Evolutionary conservation across 768 basidiomycete genomes (phyloP).

Genomic region (Boletus edulis): DNA sequence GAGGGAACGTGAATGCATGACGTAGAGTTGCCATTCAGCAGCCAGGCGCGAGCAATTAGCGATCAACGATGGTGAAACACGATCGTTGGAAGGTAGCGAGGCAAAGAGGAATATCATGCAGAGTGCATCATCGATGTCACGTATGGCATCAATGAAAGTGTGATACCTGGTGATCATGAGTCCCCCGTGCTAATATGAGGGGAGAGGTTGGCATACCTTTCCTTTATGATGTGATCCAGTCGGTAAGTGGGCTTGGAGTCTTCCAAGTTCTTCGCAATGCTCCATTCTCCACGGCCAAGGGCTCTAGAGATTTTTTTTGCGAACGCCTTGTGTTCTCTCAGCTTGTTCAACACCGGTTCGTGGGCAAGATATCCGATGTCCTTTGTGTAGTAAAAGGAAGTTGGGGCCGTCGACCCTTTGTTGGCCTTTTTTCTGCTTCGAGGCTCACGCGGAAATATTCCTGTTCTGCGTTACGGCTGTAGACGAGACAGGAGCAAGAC

Average conservation of each 20-base stretch:
- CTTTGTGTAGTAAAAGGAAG: conserved; percentile 97
- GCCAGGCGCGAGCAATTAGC: conserved; percentile 89
- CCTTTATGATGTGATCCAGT: conserved; percentile 96
- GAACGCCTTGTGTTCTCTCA: conserved; percentile 97
- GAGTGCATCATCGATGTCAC: conserved; percentile 96
- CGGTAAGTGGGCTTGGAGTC: conserved; percentile 89
- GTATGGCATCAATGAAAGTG: conserved; percentile 91
- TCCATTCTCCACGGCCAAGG: conserved; percentile 93
- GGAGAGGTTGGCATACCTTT: conserved; percentile 56
- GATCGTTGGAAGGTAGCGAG: conserved; percentile 81
- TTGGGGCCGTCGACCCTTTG: conserved; percentile 95
- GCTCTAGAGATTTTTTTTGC: conserved; percentile 95
- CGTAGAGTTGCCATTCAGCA: conserved; percentile 95
- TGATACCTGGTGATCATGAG: conserved; percentile 68
- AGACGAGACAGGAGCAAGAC: conserved; percentile 1
- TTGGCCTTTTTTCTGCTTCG: conserved; percentile 89
- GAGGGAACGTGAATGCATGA: conserved; percentile 82
- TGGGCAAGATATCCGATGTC: conserved; percentile 97
- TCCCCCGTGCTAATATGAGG: not conserved
- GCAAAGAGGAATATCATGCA: conserved; percentile 95
- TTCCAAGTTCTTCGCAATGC: conserved; percentile 88
- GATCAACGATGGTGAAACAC: conserved; percentile 78
- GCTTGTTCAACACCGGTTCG: conserved; percentile 89
- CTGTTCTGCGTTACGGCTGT: conserved; percentile 39
- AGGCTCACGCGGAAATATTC: conserved; percentile 97